Conservation (phyloP, 495 filamentous ascomycete species). For the Mytilinidion resinicola region DNA sequence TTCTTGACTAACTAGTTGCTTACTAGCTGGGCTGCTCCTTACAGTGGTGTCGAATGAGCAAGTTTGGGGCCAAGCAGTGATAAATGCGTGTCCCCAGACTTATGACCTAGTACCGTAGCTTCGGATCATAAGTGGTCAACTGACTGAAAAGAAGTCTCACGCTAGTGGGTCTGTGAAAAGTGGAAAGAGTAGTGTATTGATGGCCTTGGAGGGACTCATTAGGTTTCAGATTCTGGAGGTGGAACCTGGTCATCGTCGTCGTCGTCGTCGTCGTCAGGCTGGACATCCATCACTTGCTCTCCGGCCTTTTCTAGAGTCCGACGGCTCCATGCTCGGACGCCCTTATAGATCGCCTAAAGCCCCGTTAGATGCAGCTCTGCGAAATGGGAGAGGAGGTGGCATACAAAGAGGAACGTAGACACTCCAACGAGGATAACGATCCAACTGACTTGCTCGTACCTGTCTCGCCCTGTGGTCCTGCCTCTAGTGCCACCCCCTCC, state of each 20-base stretch:
- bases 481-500: conserved; percentile 44
- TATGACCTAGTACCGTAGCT: too few species aligned
- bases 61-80: too few species aligned
- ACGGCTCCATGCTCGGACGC: conserved; percentile 63
- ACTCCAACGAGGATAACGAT: conserved; percentile 73
- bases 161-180: background rate
- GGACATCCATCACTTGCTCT: conserved; percentile 75
- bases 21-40: too few species aligned
- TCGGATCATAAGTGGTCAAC: too few species aligned
- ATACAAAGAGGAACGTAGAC: conserved; percentile 73
- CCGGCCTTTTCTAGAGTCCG: conserved; percentile 66
- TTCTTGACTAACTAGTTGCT: too few species aligned
- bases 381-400: conserved; percentile 29
- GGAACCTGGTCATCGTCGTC: conserved; percentile 45
- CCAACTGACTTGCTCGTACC: conserved; percentile 69
- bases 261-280: conserved; percentile 65
- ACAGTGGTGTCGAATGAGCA: too few species aligned
- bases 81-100: too few species aligned
- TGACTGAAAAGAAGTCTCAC: too few species aligned
- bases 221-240: background rate
- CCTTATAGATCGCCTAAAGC: conserved; percentile 68
- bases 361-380: too few species aligned
- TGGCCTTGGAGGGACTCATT: background rate
- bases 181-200: background rate
- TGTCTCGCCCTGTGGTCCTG: conserved; percentile 61